phyloP scores from a whole-genome alignment of 257 asterid species.

The Coffea eugenioides region DNA sequence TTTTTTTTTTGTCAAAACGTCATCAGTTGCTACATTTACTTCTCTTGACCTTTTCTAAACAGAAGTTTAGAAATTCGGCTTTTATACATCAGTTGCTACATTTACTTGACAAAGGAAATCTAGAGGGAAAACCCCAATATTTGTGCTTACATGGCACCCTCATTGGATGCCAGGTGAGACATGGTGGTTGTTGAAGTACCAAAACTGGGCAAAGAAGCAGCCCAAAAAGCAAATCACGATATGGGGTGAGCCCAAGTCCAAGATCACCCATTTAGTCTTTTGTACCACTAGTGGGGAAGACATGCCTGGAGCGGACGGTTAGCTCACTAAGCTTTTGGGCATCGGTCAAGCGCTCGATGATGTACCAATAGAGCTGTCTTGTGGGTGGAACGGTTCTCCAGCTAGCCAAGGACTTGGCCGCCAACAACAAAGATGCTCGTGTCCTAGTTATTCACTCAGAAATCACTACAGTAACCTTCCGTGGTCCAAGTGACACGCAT shows the following conservation, averaged over 20 bases:
- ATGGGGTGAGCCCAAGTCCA: constrained; percentile 87
- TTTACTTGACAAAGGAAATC: constrained; percentile 61
- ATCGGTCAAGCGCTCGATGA: constrained; percentile 63
- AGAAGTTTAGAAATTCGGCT: no score
- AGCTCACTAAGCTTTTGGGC: constrained; percentile 70
- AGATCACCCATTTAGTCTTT: constrained; percentile 68
- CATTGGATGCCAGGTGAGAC: constrained; percentile 71
- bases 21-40: constrained; percentile 35
- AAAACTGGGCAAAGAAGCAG: constrained; percentile 76
- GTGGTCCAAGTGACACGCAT: constrained; percentile 57
- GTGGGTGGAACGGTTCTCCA: constrained; percentile 77
- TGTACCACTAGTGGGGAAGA: constrained; percentile 86
- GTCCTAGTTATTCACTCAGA: constrained; percentile 71
- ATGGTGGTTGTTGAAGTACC: constrained; percentile 76
- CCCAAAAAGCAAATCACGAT: constrained; percentile 75
- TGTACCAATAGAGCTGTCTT: constrained; percentile 82
- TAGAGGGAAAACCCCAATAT: constrained; percentile 53
- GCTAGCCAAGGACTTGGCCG: constrained; percentile 73
- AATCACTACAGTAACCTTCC: constrained; percentile 52
- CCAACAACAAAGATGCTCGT: constrained; percentile 61
- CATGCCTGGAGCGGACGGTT: constrained; percentile 89
- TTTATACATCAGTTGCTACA: constrained; percentile 16
- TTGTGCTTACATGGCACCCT: constrained; percentile 66
- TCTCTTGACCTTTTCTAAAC: not conserved
- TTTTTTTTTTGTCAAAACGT: no score